Evolutionary conservation across 805 yeast genomes (phyloP), one percentile per base, ranked within the genome.

Genomic region (Ogataea allantospora): DNA sequence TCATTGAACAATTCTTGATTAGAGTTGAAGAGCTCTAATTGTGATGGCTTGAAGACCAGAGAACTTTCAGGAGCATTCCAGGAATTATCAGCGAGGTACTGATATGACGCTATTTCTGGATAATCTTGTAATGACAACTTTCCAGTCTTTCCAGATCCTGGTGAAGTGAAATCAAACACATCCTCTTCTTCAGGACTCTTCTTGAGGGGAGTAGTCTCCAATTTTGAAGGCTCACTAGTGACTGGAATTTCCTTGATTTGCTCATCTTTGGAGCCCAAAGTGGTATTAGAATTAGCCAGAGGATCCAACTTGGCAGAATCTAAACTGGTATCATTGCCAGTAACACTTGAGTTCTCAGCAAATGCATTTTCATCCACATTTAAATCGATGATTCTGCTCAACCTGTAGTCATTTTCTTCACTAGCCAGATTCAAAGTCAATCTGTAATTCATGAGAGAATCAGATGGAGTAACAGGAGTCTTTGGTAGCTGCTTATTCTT

Each of bases 1-100:
- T 84, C 91, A 38, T 73, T 70, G 49, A 82, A 66, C 26, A 84
- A 58, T 17, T 71, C 73, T 33, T 69, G 69, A 44, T 78, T 82
- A 36, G 83, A 77, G 23, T 68, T 74, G 64, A 83, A 67, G 6
- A 83, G 64, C 1, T 80, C 78, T 36, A 80, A 55, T 48, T 83
- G 88, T 15, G 78, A 83, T 26, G 77, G 71, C 2, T 80, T 69
- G 35, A 80, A 71, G 0, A 30, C 35, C 3, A 30, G 22, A 14
- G 22, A n/a, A n/a, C n/a, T n/a, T n/a, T n/a, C n/a, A n/a, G n/a
- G n/a, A n/a, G n/a, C n/a, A n/a, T n/a, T n/a, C n/a, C 5, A 18
- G 26, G 25, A 30, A 11, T 30, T 4, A 12, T 12, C 25, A 25
- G 20, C 15, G 14, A 23, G n/a, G 15, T 28, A 23, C 14, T 28